phyloP scores from a whole-genome alignment of 768 basidiomycete genomes.

The Asterophora lycoperdoides region DNA sequence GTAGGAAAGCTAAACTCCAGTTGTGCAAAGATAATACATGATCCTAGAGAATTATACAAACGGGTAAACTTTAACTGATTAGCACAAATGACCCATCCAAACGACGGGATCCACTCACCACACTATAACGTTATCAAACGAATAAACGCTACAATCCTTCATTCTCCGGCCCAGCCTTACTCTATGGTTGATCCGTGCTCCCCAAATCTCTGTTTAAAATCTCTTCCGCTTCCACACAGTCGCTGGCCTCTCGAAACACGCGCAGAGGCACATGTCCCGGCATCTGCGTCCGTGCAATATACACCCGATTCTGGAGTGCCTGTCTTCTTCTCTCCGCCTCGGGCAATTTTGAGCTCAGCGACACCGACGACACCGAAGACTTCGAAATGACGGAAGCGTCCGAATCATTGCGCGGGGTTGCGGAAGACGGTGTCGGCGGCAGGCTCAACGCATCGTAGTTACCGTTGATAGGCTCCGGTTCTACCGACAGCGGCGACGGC shows the following conservation, averaged over 20 bases:
- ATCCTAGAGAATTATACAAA: background rate
- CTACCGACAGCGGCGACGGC: conserved; percentile 15
- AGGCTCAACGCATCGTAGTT: background rate
- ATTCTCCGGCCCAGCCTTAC: too few relatives aligned
- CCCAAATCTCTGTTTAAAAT: conserved; percentile 28
- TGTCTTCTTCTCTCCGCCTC: conserved; percentile 53
- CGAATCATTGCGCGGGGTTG: background rate
- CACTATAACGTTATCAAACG: background rate
- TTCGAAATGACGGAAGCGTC: conserved; percentile 8
- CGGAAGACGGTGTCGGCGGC: conserved; percentile 4
- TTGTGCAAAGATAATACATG: background rate
- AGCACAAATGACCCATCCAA: background rate
- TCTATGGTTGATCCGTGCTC: too few relatives aligned
- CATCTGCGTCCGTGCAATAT: conserved; percentile 55
- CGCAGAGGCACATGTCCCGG: conserved; percentile 55
- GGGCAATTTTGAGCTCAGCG: conserved; percentile 22
- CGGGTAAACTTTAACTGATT: background rate
- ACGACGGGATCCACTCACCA: background rate
- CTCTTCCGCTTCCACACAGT: conserved; percentile 60
- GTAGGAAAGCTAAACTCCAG: background rate
- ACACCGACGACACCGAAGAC: conserved; percentile 9
- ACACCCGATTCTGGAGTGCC: conserved; percentile 62
- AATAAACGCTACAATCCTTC: background rate
- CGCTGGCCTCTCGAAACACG: conserved; percentile 62
- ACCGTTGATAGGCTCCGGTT: conserved; percentile 19